These are phyloP conservation scores for Gossypium ekmanianum DNA, from an alignment of 345 rosid genomes.

Conservation along the genomic window DNA sequence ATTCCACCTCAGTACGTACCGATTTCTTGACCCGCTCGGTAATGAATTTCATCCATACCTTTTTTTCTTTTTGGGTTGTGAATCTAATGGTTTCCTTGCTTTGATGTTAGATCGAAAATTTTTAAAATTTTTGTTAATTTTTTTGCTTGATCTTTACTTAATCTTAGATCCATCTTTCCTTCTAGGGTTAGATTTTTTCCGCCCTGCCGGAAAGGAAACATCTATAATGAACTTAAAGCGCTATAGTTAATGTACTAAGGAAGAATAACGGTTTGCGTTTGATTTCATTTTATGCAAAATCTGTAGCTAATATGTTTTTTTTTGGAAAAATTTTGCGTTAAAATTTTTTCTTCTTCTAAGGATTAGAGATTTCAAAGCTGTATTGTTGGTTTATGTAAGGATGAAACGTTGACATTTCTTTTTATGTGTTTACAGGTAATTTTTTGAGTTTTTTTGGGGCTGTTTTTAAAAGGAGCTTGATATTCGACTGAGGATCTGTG, in stretches of 20 bases:
- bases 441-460: background rate
- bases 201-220: background rate
- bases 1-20: background rate
- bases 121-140: background rate
- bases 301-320: background rate
- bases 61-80: background rate
- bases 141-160: background rate
- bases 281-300: background rate
- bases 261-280: background rate
- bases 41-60: constrained; percentile 5
- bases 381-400: background rate
- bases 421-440: constrained; percentile 18
- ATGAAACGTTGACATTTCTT: background rate
- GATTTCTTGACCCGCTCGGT: constrained; percentile 21
- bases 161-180: background rate
- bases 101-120: background rate
- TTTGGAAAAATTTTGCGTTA: background rate
- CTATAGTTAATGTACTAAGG: background rate
- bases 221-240: background rate
- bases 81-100: constrained; percentile 9
- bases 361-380: background rate
- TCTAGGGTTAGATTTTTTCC: background rate
- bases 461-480: constrained; percentile 15
- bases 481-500: constrained; percentile 4
- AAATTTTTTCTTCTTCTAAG: background rate